phyloP scores from a whole-genome alignment of 176 grass and related monocot genomes.

The Coix lacrymajobi region DNA sequence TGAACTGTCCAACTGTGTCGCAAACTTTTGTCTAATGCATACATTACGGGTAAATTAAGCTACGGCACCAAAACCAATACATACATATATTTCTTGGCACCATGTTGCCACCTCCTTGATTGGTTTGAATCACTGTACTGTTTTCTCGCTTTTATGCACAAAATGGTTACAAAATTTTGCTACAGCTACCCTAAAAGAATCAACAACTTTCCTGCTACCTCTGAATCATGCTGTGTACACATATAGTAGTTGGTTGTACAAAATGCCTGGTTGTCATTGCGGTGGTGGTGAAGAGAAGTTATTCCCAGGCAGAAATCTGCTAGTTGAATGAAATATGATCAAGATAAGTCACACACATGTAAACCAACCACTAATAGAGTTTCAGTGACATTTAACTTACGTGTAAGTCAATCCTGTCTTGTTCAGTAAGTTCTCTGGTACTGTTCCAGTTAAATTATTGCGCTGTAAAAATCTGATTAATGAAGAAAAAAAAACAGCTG shows the following conservation, averaged over 20 bases:
- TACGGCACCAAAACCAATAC: background rate
- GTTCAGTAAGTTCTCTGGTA: conserved; percentile 58
- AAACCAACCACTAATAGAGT: background rate
- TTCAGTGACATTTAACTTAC: conserved; percentile 33
- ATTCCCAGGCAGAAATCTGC: conserved; percentile 69
- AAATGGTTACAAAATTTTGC: conserved; percentile 15
- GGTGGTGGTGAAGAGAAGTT: conserved; percentile 21
- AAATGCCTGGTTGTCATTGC: conserved; percentile 5
- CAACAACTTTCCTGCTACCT: conserved; percentile 3
- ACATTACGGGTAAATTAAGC: background rate
- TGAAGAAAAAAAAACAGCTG: conserved; percentile 1
- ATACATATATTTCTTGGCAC: background rate
- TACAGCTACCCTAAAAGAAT: conserved; percentile 25
- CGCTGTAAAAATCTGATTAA: conserved; percentile 67
- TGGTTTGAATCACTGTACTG: background rate
- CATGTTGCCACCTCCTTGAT: background rate
- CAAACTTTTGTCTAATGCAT: background rate
- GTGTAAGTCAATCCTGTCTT: conserved; percentile 43
- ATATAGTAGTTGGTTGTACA: conserved; percentile 4
- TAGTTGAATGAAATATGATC: conserved; percentile 16
- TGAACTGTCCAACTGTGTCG: background rate
- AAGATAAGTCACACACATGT: background rate
- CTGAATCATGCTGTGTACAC: conserved; percentile 21
- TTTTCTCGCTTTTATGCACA: conserved; percentile 9
- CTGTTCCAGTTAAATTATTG: conserved; percentile 59